phyloP scores from a whole-genome alignment of 805 yeast genomes.

The Metschnikowia noctiluminum region DNA sequence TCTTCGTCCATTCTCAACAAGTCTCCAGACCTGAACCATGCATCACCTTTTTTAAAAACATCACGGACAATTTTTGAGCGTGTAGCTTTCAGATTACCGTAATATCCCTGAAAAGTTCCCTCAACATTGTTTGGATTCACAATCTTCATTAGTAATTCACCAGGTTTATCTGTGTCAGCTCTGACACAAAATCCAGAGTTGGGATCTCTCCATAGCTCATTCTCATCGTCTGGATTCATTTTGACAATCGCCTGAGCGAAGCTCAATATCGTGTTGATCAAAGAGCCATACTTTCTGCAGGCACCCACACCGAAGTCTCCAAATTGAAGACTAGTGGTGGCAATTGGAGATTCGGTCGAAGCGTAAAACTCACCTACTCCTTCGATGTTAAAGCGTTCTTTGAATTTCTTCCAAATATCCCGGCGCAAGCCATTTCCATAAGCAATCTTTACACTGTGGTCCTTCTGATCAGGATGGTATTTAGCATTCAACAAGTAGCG shows the following conservation, averaged over 20 bases:
- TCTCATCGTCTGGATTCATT: conserved; percentile 79
- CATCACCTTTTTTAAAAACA: conserved; percentile 83
- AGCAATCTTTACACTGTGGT: conserved; percentile 64
- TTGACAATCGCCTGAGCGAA: conserved; percentile 59
- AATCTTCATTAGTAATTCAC: conserved; percentile 81
- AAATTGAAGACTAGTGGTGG: conserved; percentile 72
- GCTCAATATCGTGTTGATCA: conserved; percentile 50
- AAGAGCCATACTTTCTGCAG: conserved; percentile 71
- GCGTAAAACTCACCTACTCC: conserved; percentile 91
- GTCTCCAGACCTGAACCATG: conserved; percentile 89
- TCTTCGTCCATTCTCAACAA: conserved; percentile 64
- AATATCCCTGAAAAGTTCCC: conserved; percentile 83
- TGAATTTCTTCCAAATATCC: conserved; percentile 84
- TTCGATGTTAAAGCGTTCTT: conserved; percentile 67
- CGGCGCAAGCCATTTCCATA: conserved; percentile 88
- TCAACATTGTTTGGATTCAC: conserved; percentile 61
- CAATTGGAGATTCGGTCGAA: conserved; percentile 89
- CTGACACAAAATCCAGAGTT: conserved; percentile 55
- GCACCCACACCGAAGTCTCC: conserved; percentile 87
- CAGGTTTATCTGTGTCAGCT: conserved; percentile 65
- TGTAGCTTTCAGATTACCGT: conserved; percentile 76
- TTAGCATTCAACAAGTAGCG: conserved; percentile 73
- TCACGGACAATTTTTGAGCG: conserved; percentile 68
- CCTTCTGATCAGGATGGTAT: conserved; percentile 59
- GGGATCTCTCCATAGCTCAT: conserved; percentile 66